Conservation (phyloP, 805 yeast species). For the Cyberlindnera americana region DNA sequence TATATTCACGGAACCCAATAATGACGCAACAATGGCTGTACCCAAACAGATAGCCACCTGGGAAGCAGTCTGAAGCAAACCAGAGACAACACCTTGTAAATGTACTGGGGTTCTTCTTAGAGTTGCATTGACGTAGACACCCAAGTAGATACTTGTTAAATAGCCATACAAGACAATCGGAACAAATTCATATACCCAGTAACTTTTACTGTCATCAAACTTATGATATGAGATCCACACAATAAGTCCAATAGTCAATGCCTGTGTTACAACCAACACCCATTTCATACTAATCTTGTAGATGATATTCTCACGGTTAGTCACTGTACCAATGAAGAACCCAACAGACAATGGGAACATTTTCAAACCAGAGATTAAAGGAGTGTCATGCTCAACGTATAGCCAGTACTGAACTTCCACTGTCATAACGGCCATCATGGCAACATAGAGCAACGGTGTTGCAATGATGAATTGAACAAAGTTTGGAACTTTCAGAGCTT, state of each 20-base stretch:
- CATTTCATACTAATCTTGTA: conserved; percentile 25
- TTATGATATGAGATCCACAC: conserved; percentile 20
- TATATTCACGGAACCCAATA: conserved; percentile 26
- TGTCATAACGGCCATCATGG: conserved; percentile 22
- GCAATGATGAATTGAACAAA: conserved; percentile 25
- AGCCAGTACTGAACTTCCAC: conserved; percentile 28
- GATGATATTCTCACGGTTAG: conserved; percentile 23
- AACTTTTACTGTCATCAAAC: background rate
- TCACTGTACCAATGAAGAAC: conserved; percentile 28
- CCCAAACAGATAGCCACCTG: conserved; percentile 35
- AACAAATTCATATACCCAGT: conserved; percentile 31
- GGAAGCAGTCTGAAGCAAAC: conserved; percentile 33
- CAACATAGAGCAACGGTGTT: conserved; percentile 21
- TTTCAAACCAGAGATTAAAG: conserved; percentile 36
- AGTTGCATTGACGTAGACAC: conserved; percentile 32
- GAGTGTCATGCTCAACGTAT: conserved; percentile 27
- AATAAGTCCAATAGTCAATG: conserved; percentile 16
- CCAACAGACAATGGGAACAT: conserved; percentile 34
- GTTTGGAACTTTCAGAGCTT: conserved; percentile 28
- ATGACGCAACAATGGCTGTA: conserved; percentile 26
- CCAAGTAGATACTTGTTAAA: conserved; percentile 32
- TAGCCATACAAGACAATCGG: conserved; percentile 25
- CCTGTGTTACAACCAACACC: conserved; percentile 15
- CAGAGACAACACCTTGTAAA: conserved; percentile 38
- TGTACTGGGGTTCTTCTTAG: conserved; percentile 34